Percentiles rank a stretch among this genome's conserved stretches.
Conservation (phyloP, 2,329 filamentous ascomycete species). For the Ploettnerulaceae sp. region DNA sequence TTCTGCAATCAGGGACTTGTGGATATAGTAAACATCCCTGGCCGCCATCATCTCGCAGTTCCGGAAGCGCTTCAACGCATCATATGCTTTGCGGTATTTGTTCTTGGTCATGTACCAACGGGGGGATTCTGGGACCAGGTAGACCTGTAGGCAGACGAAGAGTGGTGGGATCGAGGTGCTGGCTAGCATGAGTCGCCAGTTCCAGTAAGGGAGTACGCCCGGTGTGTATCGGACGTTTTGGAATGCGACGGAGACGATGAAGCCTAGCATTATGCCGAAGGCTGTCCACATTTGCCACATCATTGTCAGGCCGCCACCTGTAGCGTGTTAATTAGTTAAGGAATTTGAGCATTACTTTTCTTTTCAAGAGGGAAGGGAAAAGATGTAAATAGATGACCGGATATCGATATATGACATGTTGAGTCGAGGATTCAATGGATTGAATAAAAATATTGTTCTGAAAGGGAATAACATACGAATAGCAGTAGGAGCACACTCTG, state of each 20-base stretch:
- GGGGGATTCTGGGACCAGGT: slow-evolving; percentile 60
- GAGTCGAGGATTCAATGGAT: too few relatives aligned
- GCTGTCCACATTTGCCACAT: slow-evolving; percentile 71
- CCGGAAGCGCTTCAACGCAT: slow-evolving; percentile 42
- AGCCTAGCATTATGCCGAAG: slow-evolving; percentile 58
- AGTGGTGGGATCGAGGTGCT: slow-evolving; percentile 59
- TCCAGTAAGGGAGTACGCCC: slow-evolving; percentile 42
- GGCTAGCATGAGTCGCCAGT: slow-evolving; percentile 59
- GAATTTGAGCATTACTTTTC: too few relatives aligned
- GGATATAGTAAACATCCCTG: slow-evolving; percentile 59
- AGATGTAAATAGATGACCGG: too few relatives aligned
- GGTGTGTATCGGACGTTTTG: slow-evolving; percentile 35
- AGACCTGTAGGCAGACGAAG: slow-evolving; percentile 55
- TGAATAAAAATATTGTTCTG: too few relatives aligned
- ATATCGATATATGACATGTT: too few relatives aligned
- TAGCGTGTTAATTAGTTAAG: too few relatives aligned
- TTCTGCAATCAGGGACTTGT: slow-evolving; percentile 59
- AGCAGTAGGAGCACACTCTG: slow-evolving; percentile 48
- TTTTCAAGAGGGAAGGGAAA: too few relatives aligned
- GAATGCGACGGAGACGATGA: slow-evolving; percentile 52
- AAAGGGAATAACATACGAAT: too few relatives aligned
- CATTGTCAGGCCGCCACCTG: slow-evolving; percentile 63
- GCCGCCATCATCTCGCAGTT: slow-evolving; percentile 53
- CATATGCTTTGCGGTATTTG: slow-evolving; percentile 55
- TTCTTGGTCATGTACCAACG: slow-evolving; percentile 65